Percentiles rank a stretch among this genome's conserved stretches.
Conservation (phyloP, 768 basidiomycete species). For the Auriscalpium vulgare region DNA sequence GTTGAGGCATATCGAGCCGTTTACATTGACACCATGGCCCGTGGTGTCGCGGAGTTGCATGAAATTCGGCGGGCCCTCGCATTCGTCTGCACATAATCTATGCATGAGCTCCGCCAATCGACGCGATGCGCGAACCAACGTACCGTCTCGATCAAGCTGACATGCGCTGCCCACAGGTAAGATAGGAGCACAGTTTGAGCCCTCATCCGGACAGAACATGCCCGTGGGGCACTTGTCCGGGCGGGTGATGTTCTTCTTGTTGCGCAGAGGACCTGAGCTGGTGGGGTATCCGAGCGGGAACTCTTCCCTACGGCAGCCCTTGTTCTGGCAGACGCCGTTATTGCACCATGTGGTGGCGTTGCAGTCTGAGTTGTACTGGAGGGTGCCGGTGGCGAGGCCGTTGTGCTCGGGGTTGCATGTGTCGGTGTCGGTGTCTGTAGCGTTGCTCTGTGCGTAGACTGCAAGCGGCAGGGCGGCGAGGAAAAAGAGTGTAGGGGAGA, state of each 20-base stretch:
- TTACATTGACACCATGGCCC: conserved; percentile 63
- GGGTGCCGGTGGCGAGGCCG: conserved; percentile 68
- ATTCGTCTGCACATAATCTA: conserved; percentile 53
- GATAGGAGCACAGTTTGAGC: conserved; percentile 53
- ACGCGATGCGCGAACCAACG: conserved; percentile 11
- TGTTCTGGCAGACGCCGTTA: conserved; percentile 45
- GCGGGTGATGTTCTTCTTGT: conserved; percentile 24
- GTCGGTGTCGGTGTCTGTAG: conserved; percentile 27
- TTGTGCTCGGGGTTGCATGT: conserved; percentile 49
- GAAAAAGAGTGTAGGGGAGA: conserved; percentile 47
- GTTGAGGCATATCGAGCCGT: conserved; percentile 81
- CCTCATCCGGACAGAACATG: conserved; percentile 82
- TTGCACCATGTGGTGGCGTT: conserved; percentile 63
- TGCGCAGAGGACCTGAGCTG: conserved; percentile 2
- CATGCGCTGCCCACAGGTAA: conserved; percentile 59
- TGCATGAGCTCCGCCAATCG: neutral
- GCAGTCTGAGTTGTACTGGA: conserved; percentile 75
- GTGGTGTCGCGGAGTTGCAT: conserved; percentile 53
- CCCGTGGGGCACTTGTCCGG: conserved; percentile 56
- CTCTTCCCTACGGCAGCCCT: conserved; percentile 68
- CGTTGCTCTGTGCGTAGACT: conserved; percentile 26
- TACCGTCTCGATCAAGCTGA: conserved; percentile 85
- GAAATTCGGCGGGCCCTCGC: conserved; percentile 59
- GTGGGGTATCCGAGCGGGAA: conserved; percentile 63
- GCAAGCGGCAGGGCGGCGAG: conserved; percentile 27